These are phyloP conservation scores for Ceratobasidium sp. DNA, from an alignment of 1,284 basidiomycete species.

Conservation along the genomic window DNA sequence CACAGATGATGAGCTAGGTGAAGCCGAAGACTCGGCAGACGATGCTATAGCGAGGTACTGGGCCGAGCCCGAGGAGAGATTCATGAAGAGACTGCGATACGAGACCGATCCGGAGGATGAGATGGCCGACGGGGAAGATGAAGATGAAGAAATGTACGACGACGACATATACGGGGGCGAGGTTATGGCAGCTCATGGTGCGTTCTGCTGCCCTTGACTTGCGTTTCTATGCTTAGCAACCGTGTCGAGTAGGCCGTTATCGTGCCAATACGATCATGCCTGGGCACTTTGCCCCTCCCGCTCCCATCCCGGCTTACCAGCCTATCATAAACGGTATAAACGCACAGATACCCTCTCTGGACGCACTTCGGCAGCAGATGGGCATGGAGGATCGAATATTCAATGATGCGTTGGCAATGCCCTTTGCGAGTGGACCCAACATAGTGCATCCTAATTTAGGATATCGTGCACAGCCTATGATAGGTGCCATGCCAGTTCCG, in stretches of 20 bases:
- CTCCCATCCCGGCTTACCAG: neutral
- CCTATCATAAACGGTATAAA: neutral
- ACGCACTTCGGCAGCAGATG: neutral
- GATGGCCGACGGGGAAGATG: neutral
- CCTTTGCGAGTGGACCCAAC: neutral
- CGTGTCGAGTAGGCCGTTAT: neutral
- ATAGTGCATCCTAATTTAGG: conserved; percentile 23
- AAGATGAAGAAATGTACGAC: neutral
- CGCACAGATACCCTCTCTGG: neutral
- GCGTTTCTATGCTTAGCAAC: neutral
- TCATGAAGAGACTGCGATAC: neutral
- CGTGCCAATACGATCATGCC: conserved; percentile 16
- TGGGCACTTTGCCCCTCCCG: neutral
- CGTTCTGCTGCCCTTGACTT: neutral
- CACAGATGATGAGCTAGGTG: neutral
- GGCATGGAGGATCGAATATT: neutral
- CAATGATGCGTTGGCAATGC: conserved; percentile 8
- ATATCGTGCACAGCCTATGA: neutral
- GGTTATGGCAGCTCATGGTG: neutral
- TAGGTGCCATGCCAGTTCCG: conserved; percentile 7
- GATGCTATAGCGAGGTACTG: too few relatives aligned
- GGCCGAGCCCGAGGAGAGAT: neutral
- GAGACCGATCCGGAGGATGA: conserved; percentile 13
- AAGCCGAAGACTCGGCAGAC: neutral
- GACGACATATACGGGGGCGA: too few relatives aligned